These are phyloP conservation scores for Candolleomyces aberdarensis DNA, from an alignment of 768 basidiomycete genomes.

Conservation along the genomic window DNA sequence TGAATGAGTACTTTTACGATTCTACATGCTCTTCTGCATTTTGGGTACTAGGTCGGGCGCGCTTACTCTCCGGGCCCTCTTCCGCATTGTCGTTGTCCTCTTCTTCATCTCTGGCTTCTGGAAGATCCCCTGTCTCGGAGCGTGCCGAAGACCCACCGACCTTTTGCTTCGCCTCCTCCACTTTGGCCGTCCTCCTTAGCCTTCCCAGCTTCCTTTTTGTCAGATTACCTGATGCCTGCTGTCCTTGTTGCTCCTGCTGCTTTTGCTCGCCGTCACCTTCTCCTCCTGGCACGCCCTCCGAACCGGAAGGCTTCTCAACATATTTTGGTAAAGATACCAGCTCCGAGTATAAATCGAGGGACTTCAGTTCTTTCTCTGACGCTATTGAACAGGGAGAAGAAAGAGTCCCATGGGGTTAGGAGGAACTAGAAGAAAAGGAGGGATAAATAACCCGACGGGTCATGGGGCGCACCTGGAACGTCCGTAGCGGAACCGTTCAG, in stretches of 20 bases:
- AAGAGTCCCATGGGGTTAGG: background rate
- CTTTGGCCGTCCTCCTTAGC: conserved; percentile 42
- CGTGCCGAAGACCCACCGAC: background rate
- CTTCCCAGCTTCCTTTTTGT: conserved; percentile 50
- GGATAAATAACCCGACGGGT: background rate
- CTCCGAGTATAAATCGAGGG: conserved; percentile 58
- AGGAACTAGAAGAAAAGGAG: conserved; percentile 20
- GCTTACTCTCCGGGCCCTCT: background rate
- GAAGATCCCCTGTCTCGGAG: background rate
- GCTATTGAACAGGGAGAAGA: conserved; percentile 31
- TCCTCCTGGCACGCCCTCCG: conserved; percentile 1
- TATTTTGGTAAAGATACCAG: conserved; percentile 62
- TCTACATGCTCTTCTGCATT: background rate
- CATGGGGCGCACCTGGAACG: conserved; percentile 28
- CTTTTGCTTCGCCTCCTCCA: conserved; percentile 23
- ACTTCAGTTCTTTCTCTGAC: conserved; percentile 42
- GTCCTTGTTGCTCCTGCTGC: background rate
- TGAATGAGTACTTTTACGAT: background rate
- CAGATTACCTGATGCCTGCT: conserved; percentile 16
- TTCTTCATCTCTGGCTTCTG: background rate
- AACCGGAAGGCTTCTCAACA: conserved; percentile 24
- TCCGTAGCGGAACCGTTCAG: conserved; percentile 42
- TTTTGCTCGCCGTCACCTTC: background rate
- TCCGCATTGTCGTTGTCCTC: background rate
- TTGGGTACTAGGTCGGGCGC: background rate